phyloP scores from a whole-genome alignment of 208 protist genomes.

The Trypanosoma brucei region DNA sequence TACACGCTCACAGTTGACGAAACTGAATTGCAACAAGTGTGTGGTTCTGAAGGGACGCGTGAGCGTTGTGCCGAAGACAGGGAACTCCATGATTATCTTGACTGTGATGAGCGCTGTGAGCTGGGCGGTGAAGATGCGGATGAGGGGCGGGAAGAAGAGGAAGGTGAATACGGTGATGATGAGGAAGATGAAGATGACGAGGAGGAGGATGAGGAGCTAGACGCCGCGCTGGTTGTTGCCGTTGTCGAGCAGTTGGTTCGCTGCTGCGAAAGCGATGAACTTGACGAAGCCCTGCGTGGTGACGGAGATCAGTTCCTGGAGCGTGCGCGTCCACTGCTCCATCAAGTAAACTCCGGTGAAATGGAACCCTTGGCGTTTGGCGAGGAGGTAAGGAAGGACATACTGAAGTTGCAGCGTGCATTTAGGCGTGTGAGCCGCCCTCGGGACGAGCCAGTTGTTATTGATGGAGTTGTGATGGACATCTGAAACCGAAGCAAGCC shows the following conservation, averaged over 20 bases:
- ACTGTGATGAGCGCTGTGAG: not conserved
- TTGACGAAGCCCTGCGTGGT: constrained; percentile 32
- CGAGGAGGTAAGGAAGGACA: constrained; percentile 28
- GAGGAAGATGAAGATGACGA: constrained; percentile 34
- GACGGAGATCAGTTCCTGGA: constrained; percentile 35
- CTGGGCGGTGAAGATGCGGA: not conserved
- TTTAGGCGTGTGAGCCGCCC: constrained; percentile 53
- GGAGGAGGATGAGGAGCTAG: constrained; percentile 62
- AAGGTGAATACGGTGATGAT: not conserved
- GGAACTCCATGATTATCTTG: not conserved
- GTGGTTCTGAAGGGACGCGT: constrained; percentile 7
- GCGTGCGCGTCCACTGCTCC: constrained; percentile 38
- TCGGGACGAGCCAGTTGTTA: constrained; percentile 56
- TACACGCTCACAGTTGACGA: constrained; percentile 75
- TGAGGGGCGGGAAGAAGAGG: constrained; percentile 4
- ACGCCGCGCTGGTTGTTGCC: constrained; percentile 56
- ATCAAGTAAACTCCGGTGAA: constrained; percentile 21
- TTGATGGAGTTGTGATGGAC: constrained; percentile 77
- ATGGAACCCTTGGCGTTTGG: constrained; percentile 29
- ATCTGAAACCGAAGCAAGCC: constrained; percentile 21
- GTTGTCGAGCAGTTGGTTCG: constrained; percentile 63
- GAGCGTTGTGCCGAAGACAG: not conserved
- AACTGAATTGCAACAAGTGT: constrained; percentile 35
- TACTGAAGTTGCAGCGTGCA: constrained; percentile 46
- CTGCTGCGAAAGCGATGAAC: constrained; percentile 65